Base-by-base conservation (phyloP, 164 flowering plant genomes). In the Taxillus chinensis region DNA sequence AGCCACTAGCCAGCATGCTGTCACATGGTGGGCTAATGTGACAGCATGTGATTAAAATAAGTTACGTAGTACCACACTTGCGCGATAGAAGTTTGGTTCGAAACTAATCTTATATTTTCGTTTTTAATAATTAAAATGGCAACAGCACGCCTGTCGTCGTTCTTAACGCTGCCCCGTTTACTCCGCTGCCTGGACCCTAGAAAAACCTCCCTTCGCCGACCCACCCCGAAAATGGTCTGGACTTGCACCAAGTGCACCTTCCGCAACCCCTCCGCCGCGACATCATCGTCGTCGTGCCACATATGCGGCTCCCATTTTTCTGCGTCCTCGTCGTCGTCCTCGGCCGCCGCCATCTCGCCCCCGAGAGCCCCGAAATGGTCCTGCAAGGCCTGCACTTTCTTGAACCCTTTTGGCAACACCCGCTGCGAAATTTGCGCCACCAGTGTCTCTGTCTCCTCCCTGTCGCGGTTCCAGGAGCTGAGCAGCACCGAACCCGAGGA, bases 321-420 rank as follows among this genome's bases (percentile, higher is more conserved):
- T 6, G 15, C 78, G 8, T 13, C 13, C 38, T 14, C 79, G 2
- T 14, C 75, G 12, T 54, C 74, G 3, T 54, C 79, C 7, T 51
- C 76, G 0, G 51, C 83, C 4, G 54, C 79, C 2, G 60, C 79
- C 0, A 27, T 65, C 12, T 17, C 73, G n/a, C 65, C 76, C 13
- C 37, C 69, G 5, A 38, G 74, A 7, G 49, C 50, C 5, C 58
- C 73, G 0, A 79, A 64, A 67, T 86, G 96, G 96, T 42, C 96
- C 3, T 88, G 96, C 81, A 81, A 83, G 48, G 74, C 85, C 45
- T 88, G 96, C 76, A 88, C 96, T 52, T 88, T 88, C 60, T 55
- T 80, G 51, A 86, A 88, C 79, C 64, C 75, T 0, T 72, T 67
- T 62, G 64, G 68, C 40, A 77, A 48, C 59, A 2, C 75, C 8